Percentiles rank a stretch among this genome's conserved stretches.
These are phyloP conservation scores for Angomonas ambiguus DNA, from an alignment of 208 protist species.

Conservation along the genomic window DNA sequence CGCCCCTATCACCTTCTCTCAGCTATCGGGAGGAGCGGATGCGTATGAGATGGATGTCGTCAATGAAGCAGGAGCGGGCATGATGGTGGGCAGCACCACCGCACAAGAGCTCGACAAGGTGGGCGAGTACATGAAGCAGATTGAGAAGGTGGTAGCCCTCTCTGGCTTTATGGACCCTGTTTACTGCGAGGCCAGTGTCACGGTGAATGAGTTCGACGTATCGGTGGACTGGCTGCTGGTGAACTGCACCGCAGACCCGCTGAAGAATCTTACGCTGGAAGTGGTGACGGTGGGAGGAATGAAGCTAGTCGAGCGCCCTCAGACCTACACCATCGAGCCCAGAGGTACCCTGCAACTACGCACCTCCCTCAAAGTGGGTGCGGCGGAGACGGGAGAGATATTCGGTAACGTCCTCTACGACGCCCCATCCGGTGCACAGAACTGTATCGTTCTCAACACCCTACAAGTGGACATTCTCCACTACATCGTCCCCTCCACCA, in stretches of 20 bases:
- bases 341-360: constrained; percentile 79
- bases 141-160: constrained; percentile 91
- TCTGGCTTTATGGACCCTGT: constrained; percentile 96
- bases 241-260: constrained; percentile 93
- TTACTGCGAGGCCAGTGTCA: constrained; percentile 97
- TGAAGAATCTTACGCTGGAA: constrained; percentile 96
- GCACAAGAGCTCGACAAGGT: constrained; percentile 5
- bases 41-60: constrained; percentile 24
- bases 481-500: constrained; percentile 94
- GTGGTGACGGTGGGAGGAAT: constrained; percentile 96
- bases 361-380: constrained; percentile 97
- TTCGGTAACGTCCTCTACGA: constrained; percentile 98
- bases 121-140: constrained; percentile 44
- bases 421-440: constrained; percentile 70
- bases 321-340: constrained; percentile 90
- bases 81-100: not conserved
- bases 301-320: constrained; percentile 96
- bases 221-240: constrained; percentile 91
- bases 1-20: constrained; percentile 72
- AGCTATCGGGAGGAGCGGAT: constrained; percentile 55
- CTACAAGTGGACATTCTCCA: constrained; percentile 99
- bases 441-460: constrained; percentile 94
- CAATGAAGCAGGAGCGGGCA: constrained; percentile 9
- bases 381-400: constrained; percentile 96
- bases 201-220: constrained; percentile 98